Evolutionary conservation across 768 basidiomycete species (phyloP), one percentile per base, ranked within the genome.

Genomic region (Pulveroboletus sp.): DNA sequence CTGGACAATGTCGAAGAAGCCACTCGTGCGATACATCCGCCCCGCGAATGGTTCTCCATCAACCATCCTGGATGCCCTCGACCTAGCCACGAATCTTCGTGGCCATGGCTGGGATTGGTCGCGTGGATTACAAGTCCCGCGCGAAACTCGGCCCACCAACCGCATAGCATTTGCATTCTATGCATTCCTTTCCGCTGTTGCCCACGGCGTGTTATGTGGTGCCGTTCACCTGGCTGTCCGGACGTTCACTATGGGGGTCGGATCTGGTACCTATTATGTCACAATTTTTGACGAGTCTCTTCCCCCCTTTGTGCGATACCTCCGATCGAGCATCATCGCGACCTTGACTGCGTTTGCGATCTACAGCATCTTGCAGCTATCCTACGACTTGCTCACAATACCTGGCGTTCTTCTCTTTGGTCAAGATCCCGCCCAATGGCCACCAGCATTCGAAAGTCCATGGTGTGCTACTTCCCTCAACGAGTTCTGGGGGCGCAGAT

Each of bases 21-120:
- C 57, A 17, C 51, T 56, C 16, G 43, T 40, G 20, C 50, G 58
- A 20, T 37, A 51, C 24, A 16, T 42, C 25, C 44, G 53, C 37
- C 49, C 46, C 20, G 23, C 25, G 10, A 40, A 37, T 2, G n/a
- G 34, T 11, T 49, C 37, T 6, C 34, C 39, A n/a, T 35, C 45
- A 1, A 14, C 37, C 31, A 5, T 42, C 38, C 33, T 53, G 29
- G 74, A 85, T 50, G 75, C 77, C 2, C 58, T 73, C 16, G 81
- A 85, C 44, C 70, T 86, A 17, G 54, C 54, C 14, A 66, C 67
- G 55, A 80, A 76, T 50, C 58, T 79, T n/a, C 79, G 84, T 17
- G 84, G 83, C 5, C 58, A 71, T 44, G 81, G 79, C n/a, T 85
- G 83, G 82, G 68, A 75, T 40, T 84, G 80, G 76, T 78, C 80